Evolutionary conservation across 805 yeast species (phyloP).

Genomic region (Metschnikowia aberdeeniae): DNA sequence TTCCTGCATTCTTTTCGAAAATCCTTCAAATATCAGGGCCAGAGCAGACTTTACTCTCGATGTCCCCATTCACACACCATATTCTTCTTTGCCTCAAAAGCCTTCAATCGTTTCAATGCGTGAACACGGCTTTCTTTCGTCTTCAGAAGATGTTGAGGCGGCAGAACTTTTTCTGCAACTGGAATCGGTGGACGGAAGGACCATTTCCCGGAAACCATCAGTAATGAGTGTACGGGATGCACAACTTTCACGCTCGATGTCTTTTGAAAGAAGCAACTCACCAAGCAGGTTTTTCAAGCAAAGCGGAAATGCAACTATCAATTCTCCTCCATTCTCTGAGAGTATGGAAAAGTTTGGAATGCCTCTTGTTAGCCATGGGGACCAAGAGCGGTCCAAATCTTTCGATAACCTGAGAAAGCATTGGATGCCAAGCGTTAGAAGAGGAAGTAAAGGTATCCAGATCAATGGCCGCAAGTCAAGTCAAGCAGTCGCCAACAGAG

Average conservation of each 20-base stretch:
- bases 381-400: constrained; percentile 7
- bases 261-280: constrained; percentile 8
- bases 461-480: constrained; percentile 4
- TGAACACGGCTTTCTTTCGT: constrained; percentile 8
- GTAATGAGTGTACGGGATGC: constrained; percentile 10
- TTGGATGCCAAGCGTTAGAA: constrained; percentile 1
- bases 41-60: constrained; percentile 18
- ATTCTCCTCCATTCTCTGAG: constrained; percentile 9
- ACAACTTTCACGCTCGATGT: constrained; percentile 11
- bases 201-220: constrained; percentile 11
- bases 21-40: constrained; percentile 14
- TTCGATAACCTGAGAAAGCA: constrained; percentile 6
- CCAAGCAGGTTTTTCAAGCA: constrained; percentile 4
- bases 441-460: constrained; percentile 7
- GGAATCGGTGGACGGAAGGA: constrained; percentile 5
- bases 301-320: constrained; percentile 1
- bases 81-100: constrained; percentile 31
- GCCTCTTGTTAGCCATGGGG: not conserved
- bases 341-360: not conserved
- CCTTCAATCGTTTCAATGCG: constrained; percentile 13
- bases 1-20: constrained; percentile 63
- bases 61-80: constrained; percentile 48
- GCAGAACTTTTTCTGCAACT: not conserved
- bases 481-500: not conserved
- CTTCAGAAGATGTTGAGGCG: not conserved